These are phyloP conservation scores for Linderniella brevidens DNA, from an alignment of 257 asterid species.

Conservation along the genomic window DNA sequence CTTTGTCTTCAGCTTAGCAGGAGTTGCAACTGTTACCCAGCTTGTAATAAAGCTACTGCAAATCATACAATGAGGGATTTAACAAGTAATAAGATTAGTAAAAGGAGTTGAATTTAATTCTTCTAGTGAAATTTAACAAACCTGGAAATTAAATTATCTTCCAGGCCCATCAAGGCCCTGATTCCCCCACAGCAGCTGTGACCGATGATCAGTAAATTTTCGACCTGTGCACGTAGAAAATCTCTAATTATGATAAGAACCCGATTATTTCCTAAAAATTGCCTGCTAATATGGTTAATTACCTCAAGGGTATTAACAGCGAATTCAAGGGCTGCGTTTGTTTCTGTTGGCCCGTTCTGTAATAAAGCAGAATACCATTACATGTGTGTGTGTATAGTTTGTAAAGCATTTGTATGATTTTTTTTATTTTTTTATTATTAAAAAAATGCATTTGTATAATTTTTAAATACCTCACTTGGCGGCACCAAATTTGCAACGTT, in stretches of 20 bases:
- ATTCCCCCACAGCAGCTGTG: conserved; percentile 99
- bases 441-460: neutral
- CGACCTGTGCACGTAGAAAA: conserved; percentile 45
- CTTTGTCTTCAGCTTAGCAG: conserved; percentile 55
- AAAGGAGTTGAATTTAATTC: too few relatives aligned
- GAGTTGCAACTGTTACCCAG: conserved; percentile 64
- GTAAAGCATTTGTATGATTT: too few relatives aligned
- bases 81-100: too few relatives aligned
- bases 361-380: conserved; percentile 10
- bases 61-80: conserved; percentile 4
- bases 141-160: conserved; percentile 23
- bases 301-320: conserved; percentile 84
- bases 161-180: conserved; percentile 82
- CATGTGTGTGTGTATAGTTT: too few relatives aligned
- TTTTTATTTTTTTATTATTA: too few relatives aligned
- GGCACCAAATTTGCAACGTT: conserved; percentile 92
- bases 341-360: conserved; percentile 91
- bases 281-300: conserved; percentile 11
- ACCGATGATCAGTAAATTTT: conserved; percentile 67
- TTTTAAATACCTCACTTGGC: conserved; percentile 39
- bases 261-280: too few relatives aligned
- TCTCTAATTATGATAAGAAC: too few relatives aligned
- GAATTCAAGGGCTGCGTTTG: conserved; percentile 94
- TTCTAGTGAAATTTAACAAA: too few relatives aligned
- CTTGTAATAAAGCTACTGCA: conserved; percentile 64